Evolutionary conservation across 2,329 filamentous ascomycete species (phyloP), one percentile per base, ranked within the genome.

Genomic region (Neoascochyta sp.): DNA sequence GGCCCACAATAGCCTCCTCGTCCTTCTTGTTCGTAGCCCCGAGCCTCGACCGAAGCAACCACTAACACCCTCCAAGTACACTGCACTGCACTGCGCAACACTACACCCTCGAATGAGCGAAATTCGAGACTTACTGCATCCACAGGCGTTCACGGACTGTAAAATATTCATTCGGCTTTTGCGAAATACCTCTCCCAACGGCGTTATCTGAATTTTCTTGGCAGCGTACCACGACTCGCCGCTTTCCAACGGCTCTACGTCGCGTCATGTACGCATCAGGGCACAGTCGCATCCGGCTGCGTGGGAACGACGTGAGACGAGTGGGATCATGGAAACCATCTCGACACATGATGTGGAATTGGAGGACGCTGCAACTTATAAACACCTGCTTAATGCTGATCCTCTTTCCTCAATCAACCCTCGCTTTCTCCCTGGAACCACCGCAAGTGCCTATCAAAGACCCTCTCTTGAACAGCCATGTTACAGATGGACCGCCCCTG

Each of bases 331-430:
- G 29, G 31, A 25, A 19, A 31, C 41, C 23, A 25, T 38, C 31
- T 40, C 34, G 30, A 31, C 37, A 21, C 33, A 28, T 36, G 39
- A 27, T 34, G 30, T 38, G 22, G 27, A 34, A 24, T 29, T 36
- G 36, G 29, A 31, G 36, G 38, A 33, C 34, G 34, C 27, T 47
- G 24, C 41, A 38, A 30, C 29, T 52, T 24, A 29, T 58, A 36
- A 45, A 29, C 39, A 29, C 52, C 32, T 41, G 56, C 29, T 34
- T 62, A 55, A 55, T 62, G 35, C 48, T 63, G 59, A 57, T 61
- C 23, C 45, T 47, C 34, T 36, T 60, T 44, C 43, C 47, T 27
- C 45, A 45, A 39, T 45, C 47, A 28, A 42, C 50, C 25, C 25
- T 46, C 39, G 52, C 50, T 41, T 21, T 35, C 12, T 34, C 48